Base-by-base conservation (phyloP, 768 basidiomycete genomes). In the Clathrus columnatus region DNA sequence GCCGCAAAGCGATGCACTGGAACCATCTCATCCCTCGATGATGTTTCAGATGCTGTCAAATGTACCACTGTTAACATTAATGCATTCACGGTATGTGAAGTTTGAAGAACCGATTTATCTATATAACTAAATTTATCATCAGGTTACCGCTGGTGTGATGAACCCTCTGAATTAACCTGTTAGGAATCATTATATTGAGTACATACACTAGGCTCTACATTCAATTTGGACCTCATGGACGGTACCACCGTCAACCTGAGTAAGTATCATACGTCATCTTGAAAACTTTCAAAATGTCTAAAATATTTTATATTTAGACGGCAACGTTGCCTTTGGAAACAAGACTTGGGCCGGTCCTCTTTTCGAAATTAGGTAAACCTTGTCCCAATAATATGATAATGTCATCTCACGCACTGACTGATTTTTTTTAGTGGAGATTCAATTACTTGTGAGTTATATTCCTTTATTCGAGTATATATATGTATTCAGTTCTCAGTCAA, bases 61-160 rank as follows among this genome's bases (percentile, higher is more conserved):
- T 85, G 84, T 64, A 77, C 72, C 1, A 80, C 77, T 3, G 76
- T 85, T 52, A 77, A 77, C 60, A 75, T 84, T 62, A 72, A 78
- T 42, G 58, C 67, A 8, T 82, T 83, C 65, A 79, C 76, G 7
- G 82, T 83, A 30, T n/a, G 57, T 47, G 3, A 14, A 47, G 14
- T 18, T 16, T n/a, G n/a, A 17, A 16, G 51, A 20, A 14, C 10
- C n/a, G 36, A 4, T 36, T 36, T 36, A 8, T n/a, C 20, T 23
- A 23, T 14, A 14, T 16, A 53, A 23, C 27, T 7, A 8, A 53
- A 45, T 16, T 28, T 43, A 45, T 10, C 18, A 21, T 8, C 24
- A 55, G 54, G 54, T 55, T 21, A 43, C 54, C 14, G 54, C 45
- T 47, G 46, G 54, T 55, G 18, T 47, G 21, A 47, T 10, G 14